Evolutionary conservation across 2,329 filamentous ascomycete genomes (phyloP).

Genomic region (Arachnomyces sp.): DNA sequence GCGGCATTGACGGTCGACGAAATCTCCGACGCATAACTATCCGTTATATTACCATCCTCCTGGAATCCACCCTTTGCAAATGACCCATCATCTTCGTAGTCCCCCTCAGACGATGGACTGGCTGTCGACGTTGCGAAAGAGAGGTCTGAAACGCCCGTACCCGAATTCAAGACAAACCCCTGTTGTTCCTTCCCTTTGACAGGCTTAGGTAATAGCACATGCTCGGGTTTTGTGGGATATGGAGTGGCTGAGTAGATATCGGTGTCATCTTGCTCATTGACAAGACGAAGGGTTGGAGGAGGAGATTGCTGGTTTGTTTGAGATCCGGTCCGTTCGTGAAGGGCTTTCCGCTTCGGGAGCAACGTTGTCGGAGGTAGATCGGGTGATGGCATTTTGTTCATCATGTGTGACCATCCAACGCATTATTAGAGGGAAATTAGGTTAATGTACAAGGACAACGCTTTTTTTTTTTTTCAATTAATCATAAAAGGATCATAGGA

Average conservation of each 20-base stretch:
- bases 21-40: constrained; percentile 1
- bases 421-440: constrained; percentile 3
- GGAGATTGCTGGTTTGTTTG: constrained; percentile 37
- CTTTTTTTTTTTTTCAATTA: constrained; percentile 4
- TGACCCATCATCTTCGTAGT: no score
- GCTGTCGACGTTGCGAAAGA: no score
- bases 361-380: constrained; percentile 20
- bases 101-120: no score
- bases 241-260: constrained; percentile 36
- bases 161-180: constrained; percentile 24
- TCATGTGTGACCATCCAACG: constrained; percentile 19
- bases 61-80: no score
- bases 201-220: constrained; percentile 36
- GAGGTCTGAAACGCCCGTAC: constrained; percentile 24
- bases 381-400: constrained; percentile 11
- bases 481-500: background rate
- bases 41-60: background rate
- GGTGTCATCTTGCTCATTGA: constrained; percentile 29
- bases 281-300: constrained; percentile 30
- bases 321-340: constrained; percentile 41
- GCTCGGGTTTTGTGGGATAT: constrained; percentile 42
- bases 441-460: constrained; percentile 8
- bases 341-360: constrained; percentile 33
- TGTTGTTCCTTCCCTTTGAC: constrained; percentile 20
- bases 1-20: constrained; percentile 6